A percentile compares a stretch with the other conserved stretches of the same genome.
phyloP scores from a whole-genome alignment of 1,284 basidiomycete genomes.

The Ganoderma sp. region DNA sequence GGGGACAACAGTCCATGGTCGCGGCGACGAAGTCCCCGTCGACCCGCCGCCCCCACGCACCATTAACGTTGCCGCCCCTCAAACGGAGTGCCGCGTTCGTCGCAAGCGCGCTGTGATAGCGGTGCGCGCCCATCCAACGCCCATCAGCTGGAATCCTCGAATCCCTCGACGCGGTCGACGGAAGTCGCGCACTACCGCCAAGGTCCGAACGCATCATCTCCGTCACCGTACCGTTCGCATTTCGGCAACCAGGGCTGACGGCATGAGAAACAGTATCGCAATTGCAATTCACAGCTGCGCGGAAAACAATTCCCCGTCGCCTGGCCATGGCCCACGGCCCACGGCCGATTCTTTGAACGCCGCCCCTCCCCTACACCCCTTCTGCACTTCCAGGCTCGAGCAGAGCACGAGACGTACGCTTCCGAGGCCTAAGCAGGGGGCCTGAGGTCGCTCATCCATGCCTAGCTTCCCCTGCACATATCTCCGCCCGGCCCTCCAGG shows the following conservation, averaged over 20 bases:
- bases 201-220: neutral
- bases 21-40: neutral
- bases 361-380: neutral
- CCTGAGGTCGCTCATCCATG: neutral
- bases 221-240: neutral
- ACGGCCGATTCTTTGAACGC: conserved; percentile 12
- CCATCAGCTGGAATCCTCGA: conserved; percentile 1
- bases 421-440: neutral
- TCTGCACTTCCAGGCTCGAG: neutral
- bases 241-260: neutral
- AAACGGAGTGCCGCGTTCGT: neutral
- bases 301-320: too few relatives aligned
- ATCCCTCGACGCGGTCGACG: neutral
- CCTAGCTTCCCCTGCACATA: neutral
- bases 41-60: neutral
- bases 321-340: neutral
- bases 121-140: neutral
- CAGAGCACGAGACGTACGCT: neutral
- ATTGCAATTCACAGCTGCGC: neutral
- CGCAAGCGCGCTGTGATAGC: neutral
- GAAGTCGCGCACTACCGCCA: neutral
- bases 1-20: neutral
- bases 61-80: neutral
- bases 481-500: neutral
- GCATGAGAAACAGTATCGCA: neutral